phyloP scores from a whole-genome alignment of 2,329 filamentous ascomycete species.

The Clarireedia sp. region DNA sequence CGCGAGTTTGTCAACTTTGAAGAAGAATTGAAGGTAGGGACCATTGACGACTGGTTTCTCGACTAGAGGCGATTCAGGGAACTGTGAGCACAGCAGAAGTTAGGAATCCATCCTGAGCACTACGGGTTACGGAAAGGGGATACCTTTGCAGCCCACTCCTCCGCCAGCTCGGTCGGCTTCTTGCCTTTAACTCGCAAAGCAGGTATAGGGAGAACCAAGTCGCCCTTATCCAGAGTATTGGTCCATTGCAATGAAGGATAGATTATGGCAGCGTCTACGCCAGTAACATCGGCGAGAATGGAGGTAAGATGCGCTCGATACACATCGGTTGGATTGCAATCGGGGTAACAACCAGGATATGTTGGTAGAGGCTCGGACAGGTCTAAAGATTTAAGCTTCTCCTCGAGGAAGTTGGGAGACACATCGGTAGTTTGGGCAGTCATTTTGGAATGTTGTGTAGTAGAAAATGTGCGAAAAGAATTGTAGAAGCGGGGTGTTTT shows the following conservation, averaged over 20 bases:
- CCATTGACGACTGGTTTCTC: conserved; percentile 60
- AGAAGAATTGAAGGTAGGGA: conserved; percentile 71
- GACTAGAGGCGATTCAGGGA: conserved; percentile 64
- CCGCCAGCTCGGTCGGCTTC: conserved; percentile 54
- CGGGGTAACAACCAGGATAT: conserved; percentile 54
- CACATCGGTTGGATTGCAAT: conserved; percentile 68
- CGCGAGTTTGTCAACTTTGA: conserved; percentile 60
- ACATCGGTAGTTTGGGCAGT: conserved; percentile 15
- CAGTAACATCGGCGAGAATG: conserved; percentile 59
- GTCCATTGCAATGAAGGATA: conserved; percentile 75
- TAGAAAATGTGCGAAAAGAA: conserved; percentile 14
- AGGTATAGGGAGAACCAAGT: conserved; percentile 69
- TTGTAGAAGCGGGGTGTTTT: conserved; percentile 7
- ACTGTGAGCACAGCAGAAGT: conserved; percentile 37
- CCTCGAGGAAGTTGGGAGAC: conserved; percentile 10
- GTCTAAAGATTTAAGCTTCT: conserved; percentile 25
- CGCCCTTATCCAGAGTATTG: conserved; percentile 70
- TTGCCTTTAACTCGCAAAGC: conserved; percentile 69
- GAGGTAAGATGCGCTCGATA: conserved; percentile 71
- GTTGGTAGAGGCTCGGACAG: conserved; percentile 20
- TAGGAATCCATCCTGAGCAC: neutral
- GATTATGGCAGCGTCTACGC: conserved; percentile 62
- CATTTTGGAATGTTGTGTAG: conserved; percentile 18
- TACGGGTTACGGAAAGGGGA: neutral
- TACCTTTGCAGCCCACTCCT: conserved; percentile 56